These are phyloP conservation scores for Mayamaea pseudoterrestris DNA, from an alignment of 108 stramenopile species.

Conservation along the genomic window DNA sequence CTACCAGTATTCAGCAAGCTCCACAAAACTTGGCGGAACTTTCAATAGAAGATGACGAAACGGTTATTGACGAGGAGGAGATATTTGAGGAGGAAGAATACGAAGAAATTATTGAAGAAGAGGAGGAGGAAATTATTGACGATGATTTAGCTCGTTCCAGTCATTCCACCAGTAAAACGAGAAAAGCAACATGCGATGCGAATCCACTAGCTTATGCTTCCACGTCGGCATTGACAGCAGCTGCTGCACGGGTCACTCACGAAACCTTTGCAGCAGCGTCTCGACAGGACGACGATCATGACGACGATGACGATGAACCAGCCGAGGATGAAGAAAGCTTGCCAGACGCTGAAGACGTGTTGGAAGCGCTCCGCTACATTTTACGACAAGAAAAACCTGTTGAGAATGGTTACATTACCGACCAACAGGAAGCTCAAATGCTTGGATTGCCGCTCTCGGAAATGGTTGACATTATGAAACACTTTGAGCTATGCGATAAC, in stretches of 20 bases:
- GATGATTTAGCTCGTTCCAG: too few species aligned
- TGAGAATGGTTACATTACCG: neutral
- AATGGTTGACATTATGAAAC: neutral
- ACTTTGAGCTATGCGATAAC: constrained; percentile 1
- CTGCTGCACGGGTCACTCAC: too few species aligned
- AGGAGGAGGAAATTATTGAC: neutral
- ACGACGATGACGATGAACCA: neutral
- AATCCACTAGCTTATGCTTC: too few species aligned
- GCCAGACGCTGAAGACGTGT: neutral
- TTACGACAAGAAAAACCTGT: constrained; percentile 1
- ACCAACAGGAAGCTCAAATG: neutral
- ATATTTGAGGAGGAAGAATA: neutral
- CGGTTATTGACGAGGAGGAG: too few species aligned
- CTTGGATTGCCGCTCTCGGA: neutral
- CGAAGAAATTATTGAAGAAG: constrained; percentile 2
- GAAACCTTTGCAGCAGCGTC: too few species aligned
- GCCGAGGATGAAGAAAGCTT: neutral
- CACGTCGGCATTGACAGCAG: neutral
- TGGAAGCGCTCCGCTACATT: neutral
- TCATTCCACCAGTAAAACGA: too few species aligned
- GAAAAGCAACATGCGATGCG: too few species aligned
- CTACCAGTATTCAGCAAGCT: too few species aligned
- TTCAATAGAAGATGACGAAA: too few species aligned
- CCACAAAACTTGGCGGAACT: too few species aligned
- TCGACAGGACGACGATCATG: constrained; percentile 1